Base-by-base conservation (phyloP, 768 basidiomycete species). In the Suillus clintonianus region DNA sequence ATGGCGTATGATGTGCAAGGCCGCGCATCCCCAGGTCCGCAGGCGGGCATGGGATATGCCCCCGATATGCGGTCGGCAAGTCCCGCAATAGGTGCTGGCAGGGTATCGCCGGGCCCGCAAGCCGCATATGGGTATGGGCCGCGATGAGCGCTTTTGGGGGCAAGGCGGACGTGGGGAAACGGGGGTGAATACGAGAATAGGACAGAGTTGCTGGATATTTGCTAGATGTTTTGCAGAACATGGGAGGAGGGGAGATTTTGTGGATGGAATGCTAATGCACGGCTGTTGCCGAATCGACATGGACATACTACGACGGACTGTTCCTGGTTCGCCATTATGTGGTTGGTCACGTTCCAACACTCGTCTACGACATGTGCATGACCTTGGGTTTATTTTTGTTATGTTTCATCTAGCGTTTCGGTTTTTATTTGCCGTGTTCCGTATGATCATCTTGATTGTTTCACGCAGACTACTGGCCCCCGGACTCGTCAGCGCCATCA, bases 91-190 rank as follows among this genome's bases (percentile, higher is more conserved):
- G 68, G 69, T 27, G 64, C 68, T 56, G 75, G 72, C 15, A 81
- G 79, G 36, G 72, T 71, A 61, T 82, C 82, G 19, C 86, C 86
- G 13, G 80, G 79, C 3, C 84, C 85, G 2, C 78, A 81, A 59
- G 66, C 74, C 6, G 85, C 77, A 34, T 86, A 84, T 50, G 82
- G 79, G 32, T 78, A 77, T 47, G 73, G 76, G 39, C 66, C 70
- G n/a, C 68, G 68, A 68, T 78, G 76, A 65, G 64, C 24, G 17
- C 27, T 53, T 45, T 42, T 42, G 56, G 11, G 27, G 32, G 34
- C 50, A 11, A 39, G 8, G 48, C 36, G 14, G 19, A 54, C 13
- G 37, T 17, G 24, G 54, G 54, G 58, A 17, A 15, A 19, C 27
- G 34, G 24, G 55, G 37, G 17, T 22, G 27, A 41, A 30, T 39